phyloP scores from a whole-genome alignment of 2,329 filamentous ascomycete species.

The Raffaelea albimanens region DNA sequence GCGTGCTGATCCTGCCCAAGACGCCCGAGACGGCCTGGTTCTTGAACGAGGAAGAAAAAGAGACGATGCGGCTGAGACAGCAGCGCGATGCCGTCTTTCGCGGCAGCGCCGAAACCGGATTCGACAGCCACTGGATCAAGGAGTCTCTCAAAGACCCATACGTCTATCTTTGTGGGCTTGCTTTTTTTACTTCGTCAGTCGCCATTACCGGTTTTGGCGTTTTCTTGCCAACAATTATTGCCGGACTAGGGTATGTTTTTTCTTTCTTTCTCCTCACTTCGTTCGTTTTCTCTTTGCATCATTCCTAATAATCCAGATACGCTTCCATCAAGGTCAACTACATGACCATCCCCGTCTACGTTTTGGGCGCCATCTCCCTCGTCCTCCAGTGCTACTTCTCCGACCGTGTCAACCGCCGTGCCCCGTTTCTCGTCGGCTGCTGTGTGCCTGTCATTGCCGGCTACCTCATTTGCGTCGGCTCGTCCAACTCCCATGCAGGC shows the following conservation, averaged over 20 bases:
- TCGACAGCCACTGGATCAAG: conserved; percentile 5
- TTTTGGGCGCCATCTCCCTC: conserved; percentile 10
- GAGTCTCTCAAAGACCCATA: conserved; percentile 1
- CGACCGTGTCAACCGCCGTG: conserved; percentile 5
- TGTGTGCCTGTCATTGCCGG: conserved; percentile 2
- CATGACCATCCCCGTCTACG: conserved; percentile 14
- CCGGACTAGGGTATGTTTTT: conserved; percentile 2
- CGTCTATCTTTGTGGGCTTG: conserved; percentile 3
- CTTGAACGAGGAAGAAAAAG: conserved; percentile 5
- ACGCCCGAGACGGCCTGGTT: conserved; percentile 6
- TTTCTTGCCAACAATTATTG: conserved; percentile 7
- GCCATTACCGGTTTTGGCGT: conserved; percentile 7
- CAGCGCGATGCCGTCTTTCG: conserved; percentile 1
- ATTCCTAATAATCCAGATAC: conserved; percentile 1
- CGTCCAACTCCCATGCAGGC: conserved; percentile 5
- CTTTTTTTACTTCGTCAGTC: conserved; percentile 7
- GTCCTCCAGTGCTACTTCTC: conserved; percentile 5
- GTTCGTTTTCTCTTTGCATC: background rate
- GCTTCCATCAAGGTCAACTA: conserved; percentile 12
- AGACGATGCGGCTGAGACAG: conserved; percentile 5
- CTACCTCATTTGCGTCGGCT: conserved; percentile 8
- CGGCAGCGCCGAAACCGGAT: background rate
- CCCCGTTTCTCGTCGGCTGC: conserved; percentile 1
- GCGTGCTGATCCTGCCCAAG: background rate
- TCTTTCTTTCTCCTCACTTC: no score